Percentiles rank a stretch among this genome's conserved stretches.
These are phyloP conservation scores for Pisolithus tinctorius DNA, from an alignment of 768 basidiomycete genomes.

Conservation along the genomic window DNA sequence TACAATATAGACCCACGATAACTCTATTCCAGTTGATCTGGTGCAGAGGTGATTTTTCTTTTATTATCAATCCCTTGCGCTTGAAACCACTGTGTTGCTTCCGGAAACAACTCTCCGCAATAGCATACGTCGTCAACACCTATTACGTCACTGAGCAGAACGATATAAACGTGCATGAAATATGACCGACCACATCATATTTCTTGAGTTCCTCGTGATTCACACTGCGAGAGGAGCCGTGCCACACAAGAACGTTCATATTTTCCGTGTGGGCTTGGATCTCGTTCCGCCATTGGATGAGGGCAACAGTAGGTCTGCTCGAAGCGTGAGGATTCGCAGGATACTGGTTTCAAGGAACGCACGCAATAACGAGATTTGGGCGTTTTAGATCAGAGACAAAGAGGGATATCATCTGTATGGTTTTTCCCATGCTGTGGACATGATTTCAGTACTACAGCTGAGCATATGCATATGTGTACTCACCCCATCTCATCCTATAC, in stretches of 20 bases:
- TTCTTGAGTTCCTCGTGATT: slow-evolving; percentile 65
- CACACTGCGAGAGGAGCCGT: slow-evolving; percentile 69
- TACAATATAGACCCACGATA: slow-evolving; percentile 40
- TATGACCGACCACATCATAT: slow-evolving; percentile 70
- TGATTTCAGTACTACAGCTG: slow-evolving; percentile 8
- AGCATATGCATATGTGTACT: slow-evolving; percentile 14
- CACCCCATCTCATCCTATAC: slow-evolving; percentile 87
- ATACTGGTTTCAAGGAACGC: slow-evolving; percentile 22
- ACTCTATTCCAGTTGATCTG: slow-evolving; percentile 79
- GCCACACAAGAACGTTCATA: slow-evolving; percentile 88
- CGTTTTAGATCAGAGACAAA: slow-evolving; percentile 70
- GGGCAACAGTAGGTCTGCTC: slow-evolving; percentile 42
- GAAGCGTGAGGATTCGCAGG: not conserved
- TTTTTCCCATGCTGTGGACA: slow-evolving; percentile 74
- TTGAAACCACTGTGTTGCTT: slow-evolving; percentile 93
- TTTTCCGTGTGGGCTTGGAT: slow-evolving; percentile 80
- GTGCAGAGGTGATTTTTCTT: slow-evolving; percentile 84
- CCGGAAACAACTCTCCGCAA: slow-evolving; percentile 87
- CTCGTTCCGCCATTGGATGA: slow-evolving; percentile 90
- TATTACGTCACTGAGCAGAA: slow-evolving; percentile 22
- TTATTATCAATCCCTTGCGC: slow-evolving; percentile 74
- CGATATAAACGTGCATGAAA: not conserved
- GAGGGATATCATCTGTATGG: slow-evolving; percentile 92
- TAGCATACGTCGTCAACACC: slow-evolving; percentile 83
- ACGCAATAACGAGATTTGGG: slow-evolving; percentile 93